Evolutionary conservation across 805 yeast species (phyloP), one percentile per base, ranked within the genome.

Genomic region (Lipomyces yamanashiensis): DNA sequence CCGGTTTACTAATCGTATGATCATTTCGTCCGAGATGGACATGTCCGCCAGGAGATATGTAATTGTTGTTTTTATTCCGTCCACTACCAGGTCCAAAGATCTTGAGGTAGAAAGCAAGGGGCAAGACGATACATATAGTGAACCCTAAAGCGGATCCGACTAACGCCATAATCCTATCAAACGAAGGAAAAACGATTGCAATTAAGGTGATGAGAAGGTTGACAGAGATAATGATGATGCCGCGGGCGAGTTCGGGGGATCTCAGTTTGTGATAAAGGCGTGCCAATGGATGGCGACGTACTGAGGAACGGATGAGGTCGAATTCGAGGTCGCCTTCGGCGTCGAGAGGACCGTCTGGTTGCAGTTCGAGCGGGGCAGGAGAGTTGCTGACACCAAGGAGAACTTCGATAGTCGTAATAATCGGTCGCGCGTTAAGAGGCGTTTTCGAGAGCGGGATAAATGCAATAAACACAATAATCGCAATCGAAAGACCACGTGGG

Each of bases 141-240:
- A 90, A 88, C 70, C 96, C 90, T 57, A 92, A 80, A 0, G 90
- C 86, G 5, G 93, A 84, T 7, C 97, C 97, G 69, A 90, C 75
- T 52, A 92, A 83, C 7, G 96, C 90, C 75, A 92, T 87, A 58
- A 92, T 81, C 69, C 84, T 84, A 71, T 91, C 97, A 73, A 92
- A 92, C 59, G 86, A 88, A 2, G 95, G 93, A 73, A 90, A 82
- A 15, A 85, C 56, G 36, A 88, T 81, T 0, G 96, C 86, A 55
- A 88, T 76, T 3, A 78, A 62, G 23, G 89, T 87, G 61, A 89
- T 83, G 4, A 81, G 56, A 0, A 81, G 74, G 71, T 88, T 87
- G n/a, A 89, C 85, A 0, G 75, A 41, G 5, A 83, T 39, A 44
- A 84, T 78, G 58, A 79, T 77, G 17, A 66, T n/a, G 5, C 70